Conservation (phyloP, 306 rosid species). For the Prunus mira region DNA sequence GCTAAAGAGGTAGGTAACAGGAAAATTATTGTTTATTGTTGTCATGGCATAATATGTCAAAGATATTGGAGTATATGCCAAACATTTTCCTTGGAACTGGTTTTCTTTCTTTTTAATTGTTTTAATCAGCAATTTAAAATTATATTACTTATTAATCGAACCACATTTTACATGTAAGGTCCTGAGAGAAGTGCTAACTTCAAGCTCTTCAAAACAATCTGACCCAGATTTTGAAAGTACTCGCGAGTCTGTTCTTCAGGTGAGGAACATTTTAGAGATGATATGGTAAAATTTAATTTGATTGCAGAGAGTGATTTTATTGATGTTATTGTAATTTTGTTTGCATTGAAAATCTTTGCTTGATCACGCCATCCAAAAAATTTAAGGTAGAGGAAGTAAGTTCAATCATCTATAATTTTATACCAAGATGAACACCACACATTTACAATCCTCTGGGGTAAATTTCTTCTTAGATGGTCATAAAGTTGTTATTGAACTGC, state of each 20-base stretch:
- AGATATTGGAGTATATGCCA: neutral
- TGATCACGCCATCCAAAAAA: neutral
- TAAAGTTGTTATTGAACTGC: neutral
- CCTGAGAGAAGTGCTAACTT: conserved; percentile 64
- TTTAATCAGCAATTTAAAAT: neutral
- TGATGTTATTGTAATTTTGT: neutral
- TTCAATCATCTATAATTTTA: neutral
- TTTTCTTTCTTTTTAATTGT: neutral
- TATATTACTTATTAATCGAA: neutral
- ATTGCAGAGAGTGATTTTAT: neutral
- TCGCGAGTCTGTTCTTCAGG: conserved; percentile 85
- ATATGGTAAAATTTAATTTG: neutral
- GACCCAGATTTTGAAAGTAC: conserved; percentile 64
- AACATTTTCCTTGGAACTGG: neutral
- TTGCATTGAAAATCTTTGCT: neutral
- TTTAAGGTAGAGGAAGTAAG: neutral
- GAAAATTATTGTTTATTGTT: conserved; percentile 6
- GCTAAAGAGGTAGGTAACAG: conserved; percentile 60
- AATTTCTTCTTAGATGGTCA: neutral
- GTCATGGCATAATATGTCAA: neutral
- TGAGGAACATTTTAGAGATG: conserved; percentile 29
- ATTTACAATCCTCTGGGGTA: neutral
- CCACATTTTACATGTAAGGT: conserved; percentile 39
- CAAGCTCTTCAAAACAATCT: conserved; percentile 49
- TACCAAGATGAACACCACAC: neutral